Base-by-base conservation (phyloP, 169 alveolate species). In the Plasmodium gaboni region DNA sequence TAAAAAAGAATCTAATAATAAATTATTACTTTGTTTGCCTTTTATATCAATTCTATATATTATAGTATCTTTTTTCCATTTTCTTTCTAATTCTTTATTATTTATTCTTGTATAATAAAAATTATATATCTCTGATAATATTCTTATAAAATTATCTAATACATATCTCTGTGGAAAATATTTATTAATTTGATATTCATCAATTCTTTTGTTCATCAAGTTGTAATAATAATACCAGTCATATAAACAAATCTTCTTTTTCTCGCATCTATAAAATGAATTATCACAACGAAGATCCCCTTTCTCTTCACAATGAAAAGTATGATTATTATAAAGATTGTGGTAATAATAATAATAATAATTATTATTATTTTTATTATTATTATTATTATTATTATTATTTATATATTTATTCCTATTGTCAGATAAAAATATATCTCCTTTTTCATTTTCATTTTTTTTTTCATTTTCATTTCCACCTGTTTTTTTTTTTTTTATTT, bases 171-270 rank as follows among this genome's bases (percentile, higher is more conserved):
- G 91, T 7, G 91, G 91, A 63, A 83, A 83, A 73, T 26, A 83
- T 8, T 42, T 68, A 63, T 83, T 83, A 48, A 83, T 51, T 22
- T 28, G 42, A 59, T 83, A 83, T 70, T 83, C 91, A 65, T 69
- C 91, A 42, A 61, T 55, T 46, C 67, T 83, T 46, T 83, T 83
- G 22, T 9, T 7, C 53, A 69, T 68, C 67, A 68, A 51, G 32
- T 69, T 69, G n/a, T 83, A 69, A 42, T 83, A 83, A 59, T 67
- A 83, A 32, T 46, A 13, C 91, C 91, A 83, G 15, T 83, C 91
- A 26, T 83, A 50, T 24, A 83, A 28, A 67, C 7, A 4, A 26
- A 71, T 19, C 53, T 83, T 32, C 8, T 32, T 32, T 32, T 32
- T 7, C 44, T 32, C 6, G 8, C 9, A 32, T 32, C 6, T 4